These are phyloP conservation scores for Globisporangium sylvaticum DNA, from an alignment of 352 stramenopile species.

Conservation along the genomic window DNA sequence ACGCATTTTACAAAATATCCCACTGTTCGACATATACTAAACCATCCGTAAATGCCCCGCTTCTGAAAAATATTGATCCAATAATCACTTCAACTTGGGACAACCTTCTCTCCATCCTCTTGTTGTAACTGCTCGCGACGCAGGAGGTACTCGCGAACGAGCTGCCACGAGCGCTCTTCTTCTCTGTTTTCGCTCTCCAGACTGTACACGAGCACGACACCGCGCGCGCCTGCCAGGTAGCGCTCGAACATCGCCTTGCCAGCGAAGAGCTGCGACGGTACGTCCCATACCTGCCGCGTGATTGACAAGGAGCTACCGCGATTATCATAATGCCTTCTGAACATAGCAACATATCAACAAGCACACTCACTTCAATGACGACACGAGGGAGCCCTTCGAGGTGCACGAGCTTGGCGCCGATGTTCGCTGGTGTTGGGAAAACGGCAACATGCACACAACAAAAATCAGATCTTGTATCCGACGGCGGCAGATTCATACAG, in stretches of 20 bases:
- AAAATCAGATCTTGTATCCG: neutral
- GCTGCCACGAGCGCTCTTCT: neutral
- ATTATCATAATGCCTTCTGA: too few relatives aligned
- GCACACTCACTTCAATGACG: constrained; percentile 37
- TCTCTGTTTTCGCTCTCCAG: constrained; percentile 1
- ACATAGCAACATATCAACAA: neutral
- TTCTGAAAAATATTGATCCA: too few relatives aligned
- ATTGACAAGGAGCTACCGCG: neutral
- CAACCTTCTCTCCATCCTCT: neutral
- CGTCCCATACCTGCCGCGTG: constrained; percentile 46
- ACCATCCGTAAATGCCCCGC: too few relatives aligned
- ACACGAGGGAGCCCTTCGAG: constrained; percentile 30
- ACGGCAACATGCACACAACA: neutral
- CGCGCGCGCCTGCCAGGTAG: constrained; percentile 34
- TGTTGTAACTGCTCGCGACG: neutral
- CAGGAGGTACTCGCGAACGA: constrained; percentile 4
- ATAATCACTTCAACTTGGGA: neutral
- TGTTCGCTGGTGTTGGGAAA: constrained; percentile 22
- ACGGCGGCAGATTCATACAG: neutral
- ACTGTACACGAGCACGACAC: constrained; percentile 45
- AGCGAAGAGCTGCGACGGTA: constrained; percentile 45
- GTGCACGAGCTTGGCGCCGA: constrained; percentile 53
- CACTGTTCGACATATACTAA: too few relatives aligned
- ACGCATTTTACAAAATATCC: too few relatives aligned
- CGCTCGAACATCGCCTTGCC: constrained; percentile 39